phyloP scores from a whole-genome alignment of 108 stramenopile genomes.

The Cyclotella distinguenda region DNA sequence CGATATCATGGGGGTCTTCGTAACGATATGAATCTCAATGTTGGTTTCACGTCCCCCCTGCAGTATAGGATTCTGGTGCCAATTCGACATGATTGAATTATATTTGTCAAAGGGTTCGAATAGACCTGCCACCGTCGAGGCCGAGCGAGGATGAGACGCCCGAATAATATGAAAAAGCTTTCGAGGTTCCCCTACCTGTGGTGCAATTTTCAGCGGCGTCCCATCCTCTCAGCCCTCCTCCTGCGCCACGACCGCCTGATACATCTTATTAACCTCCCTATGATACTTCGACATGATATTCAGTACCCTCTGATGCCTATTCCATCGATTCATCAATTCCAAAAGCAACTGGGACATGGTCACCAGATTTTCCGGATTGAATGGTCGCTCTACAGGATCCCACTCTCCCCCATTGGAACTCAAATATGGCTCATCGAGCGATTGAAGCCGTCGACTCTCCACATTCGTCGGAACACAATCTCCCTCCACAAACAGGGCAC shows the following conservation, averaged over 20 bases:
- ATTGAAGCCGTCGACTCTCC: constrained; percentile 5
- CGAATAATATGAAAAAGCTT: constrained; percentile 38
- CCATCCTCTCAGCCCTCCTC: constrained; percentile 1
- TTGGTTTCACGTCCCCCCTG: constrained; percentile 15
- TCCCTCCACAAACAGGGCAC: constrained; percentile 42
- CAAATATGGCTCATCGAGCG: background rate
- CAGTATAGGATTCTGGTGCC: constrained; percentile 21
- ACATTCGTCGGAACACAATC: constrained; percentile 18
- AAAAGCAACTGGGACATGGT: constrained; percentile 24
- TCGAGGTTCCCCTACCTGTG: background rate
- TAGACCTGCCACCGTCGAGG: constrained; percentile 23
- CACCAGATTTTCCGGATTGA: constrained; percentile 25
- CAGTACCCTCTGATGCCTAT: constrained; percentile 33
- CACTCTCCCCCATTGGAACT: constrained; percentile 10
- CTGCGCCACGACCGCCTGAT: constrained; percentile 13
- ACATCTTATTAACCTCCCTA: constrained; percentile 28
- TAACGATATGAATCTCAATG: constrained; percentile 30
- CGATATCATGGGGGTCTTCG: constrained; percentile 32
- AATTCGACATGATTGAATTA: constrained; percentile 22
- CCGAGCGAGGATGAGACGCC: constrained; percentile 31
- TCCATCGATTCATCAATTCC: constrained; percentile 42
- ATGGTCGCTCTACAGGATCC: constrained; percentile 19
- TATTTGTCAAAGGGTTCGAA: constrained; percentile 36
- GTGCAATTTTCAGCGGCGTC: background rate
- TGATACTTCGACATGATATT: constrained; percentile 33